A percentile compares a stretch with the other conserved stretches of the same genome.
Conservation (phyloP, 31 red algal genomes). For the Odonthalia washingtoniensis region DNA sequence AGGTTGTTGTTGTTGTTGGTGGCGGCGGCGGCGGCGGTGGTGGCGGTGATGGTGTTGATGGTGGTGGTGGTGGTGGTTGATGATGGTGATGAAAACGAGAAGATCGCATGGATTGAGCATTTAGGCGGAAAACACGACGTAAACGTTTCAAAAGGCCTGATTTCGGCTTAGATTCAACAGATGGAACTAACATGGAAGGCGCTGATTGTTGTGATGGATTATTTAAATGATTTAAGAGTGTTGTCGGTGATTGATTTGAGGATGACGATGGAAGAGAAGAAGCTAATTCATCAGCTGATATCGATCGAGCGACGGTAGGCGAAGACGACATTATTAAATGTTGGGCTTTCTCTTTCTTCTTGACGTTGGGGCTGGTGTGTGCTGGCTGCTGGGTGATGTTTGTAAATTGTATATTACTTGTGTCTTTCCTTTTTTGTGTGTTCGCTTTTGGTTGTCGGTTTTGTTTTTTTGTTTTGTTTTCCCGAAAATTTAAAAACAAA, state of each 20-base stretch:
- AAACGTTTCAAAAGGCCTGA: conserved; percentile 63
- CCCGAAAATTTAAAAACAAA: too few relatives aligned
- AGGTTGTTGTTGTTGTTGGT: background rate
- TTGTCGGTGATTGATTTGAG: too few relatives aligned
- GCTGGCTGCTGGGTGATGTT: too few relatives aligned
- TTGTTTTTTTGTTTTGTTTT: too few relatives aligned
- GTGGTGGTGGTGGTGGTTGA: conserved; percentile 15
- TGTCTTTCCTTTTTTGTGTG: too few relatives aligned
- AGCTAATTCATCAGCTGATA: conserved; percentile 75
- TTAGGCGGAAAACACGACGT: conserved; percentile 59
- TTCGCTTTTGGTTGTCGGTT: too few relatives aligned
- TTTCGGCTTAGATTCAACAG: conserved; percentile 59
- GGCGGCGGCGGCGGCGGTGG: conserved; percentile 21
- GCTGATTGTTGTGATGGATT: conserved; percentile 14
- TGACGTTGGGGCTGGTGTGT: too few relatives aligned
- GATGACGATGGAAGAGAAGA: conserved; percentile 51
- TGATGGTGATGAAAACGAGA: conserved; percentile 29
- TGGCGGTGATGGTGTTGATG: conserved; percentile 8
- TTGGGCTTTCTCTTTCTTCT: too few relatives aligned
- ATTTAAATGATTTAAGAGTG: conserved; percentile 43
- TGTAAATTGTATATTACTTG: too few relatives aligned
- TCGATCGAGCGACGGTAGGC: conserved; percentile 68
- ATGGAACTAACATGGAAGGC: conserved; percentile 30
- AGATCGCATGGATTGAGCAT: conserved; percentile 51
- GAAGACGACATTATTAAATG: conserved; percentile 74